These are phyloP conservation scores for Cladosporium sp. DNA, from an alignment of 2,329 filamentous ascomycete genomes.

Conservation along the genomic window DNA sequence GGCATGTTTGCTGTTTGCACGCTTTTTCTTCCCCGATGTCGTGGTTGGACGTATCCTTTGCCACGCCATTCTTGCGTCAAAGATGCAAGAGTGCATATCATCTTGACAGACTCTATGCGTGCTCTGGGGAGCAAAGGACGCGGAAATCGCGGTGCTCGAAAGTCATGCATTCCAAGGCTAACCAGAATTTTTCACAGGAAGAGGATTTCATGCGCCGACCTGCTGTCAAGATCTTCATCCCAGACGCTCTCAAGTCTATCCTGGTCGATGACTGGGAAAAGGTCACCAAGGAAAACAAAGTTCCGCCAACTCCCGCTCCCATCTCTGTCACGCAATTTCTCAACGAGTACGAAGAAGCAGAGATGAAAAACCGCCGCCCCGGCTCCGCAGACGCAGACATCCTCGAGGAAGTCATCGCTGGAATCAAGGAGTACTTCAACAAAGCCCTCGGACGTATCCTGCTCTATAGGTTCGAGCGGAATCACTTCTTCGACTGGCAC, in stretches of 20 bases:
- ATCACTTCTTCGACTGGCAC: slow-evolving; percentile 75
- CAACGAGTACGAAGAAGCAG: slow-evolving; percentile 74
- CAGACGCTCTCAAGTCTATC: slow-evolving; percentile 84
- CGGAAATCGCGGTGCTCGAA: too few relatives aligned
- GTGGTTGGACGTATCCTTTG: neutral
- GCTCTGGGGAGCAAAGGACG: too few relatives aligned
- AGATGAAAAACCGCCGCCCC: slow-evolving; percentile 62
- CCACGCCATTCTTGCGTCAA: neutral
- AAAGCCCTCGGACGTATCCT: slow-evolving; percentile 81
- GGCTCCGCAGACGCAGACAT: slow-evolving; percentile 74
- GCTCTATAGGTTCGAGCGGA: slow-evolving; percentile 88
- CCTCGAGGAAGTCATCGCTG: slow-evolving; percentile 80
- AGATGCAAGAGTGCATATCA: too few relatives aligned
- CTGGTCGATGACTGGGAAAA: slow-evolving; percentile 99
- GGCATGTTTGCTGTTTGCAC: neutral
- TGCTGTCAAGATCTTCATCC: slow-evolving; percentile 78
- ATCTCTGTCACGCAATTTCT: slow-evolving; percentile 73
- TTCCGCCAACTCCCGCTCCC: slow-evolving; percentile 76
- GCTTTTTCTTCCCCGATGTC: neutral
- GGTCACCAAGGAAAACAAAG: slow-evolving; percentile 87
- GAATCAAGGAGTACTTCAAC: slow-evolving; percentile 91
- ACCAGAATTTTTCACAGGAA: slow-evolving; percentile 55
- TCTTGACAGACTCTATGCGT: too few relatives aligned
- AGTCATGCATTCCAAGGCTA: neutral
- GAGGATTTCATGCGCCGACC: slow-evolving; percentile 79